phyloP scores from a whole-genome alignment of 208 protist species.

The Trypanosoma caninum region DNA sequence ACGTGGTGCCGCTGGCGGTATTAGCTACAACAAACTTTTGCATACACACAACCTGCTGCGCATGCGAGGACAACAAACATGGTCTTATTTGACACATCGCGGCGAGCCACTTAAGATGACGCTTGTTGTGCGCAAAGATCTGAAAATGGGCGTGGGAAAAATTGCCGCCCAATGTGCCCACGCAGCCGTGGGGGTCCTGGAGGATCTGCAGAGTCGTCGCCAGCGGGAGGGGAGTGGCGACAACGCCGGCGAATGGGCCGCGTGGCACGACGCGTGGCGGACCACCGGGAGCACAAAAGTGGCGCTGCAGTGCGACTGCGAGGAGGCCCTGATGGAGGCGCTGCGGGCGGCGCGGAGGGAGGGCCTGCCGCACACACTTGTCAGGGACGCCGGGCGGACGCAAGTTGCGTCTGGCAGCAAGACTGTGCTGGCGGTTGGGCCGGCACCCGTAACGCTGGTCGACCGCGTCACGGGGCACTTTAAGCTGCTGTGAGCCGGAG shows the following conservation, averaged over 20 bases:
- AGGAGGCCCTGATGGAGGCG: conserved; percentile 62
- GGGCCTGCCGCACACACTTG: conserved; percentile 64
- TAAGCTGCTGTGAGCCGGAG: conserved; percentile 91
- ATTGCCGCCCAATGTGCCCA: conserved; percentile 95
- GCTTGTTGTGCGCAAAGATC: conserved; percentile 91
- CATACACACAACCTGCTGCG: background rate
- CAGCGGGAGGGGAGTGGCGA: background rate
- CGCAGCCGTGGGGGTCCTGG: conserved; percentile 87
- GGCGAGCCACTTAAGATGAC: conserved; percentile 88
- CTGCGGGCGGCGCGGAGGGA: conserved; percentile 32
- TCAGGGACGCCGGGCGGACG: conserved; percentile 92
- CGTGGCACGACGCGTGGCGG: conserved; percentile 77
- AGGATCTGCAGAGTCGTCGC: conserved; percentile 40
- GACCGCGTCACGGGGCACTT: conserved; percentile 86
- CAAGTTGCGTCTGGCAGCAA: conserved; percentile 90
- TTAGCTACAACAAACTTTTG: background rate
- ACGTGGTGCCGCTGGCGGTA: too few species aligned
- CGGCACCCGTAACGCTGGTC: conserved; percentile 69
- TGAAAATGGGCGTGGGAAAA: conserved; percentile 96
- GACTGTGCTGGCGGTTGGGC: conserved; percentile 90
- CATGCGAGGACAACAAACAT: conserved; percentile 7
- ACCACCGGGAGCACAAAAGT: conserved; percentile 75
- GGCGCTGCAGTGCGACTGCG: conserved; percentile 68
- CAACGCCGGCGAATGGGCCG: conserved; percentile 21
- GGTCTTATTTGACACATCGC: conserved; percentile 9